Evolutionary conservation across 129 eudicot species (phyloP), one percentile per base, ranked within the genome.

Genomic region (Silybum marianum): DNA sequence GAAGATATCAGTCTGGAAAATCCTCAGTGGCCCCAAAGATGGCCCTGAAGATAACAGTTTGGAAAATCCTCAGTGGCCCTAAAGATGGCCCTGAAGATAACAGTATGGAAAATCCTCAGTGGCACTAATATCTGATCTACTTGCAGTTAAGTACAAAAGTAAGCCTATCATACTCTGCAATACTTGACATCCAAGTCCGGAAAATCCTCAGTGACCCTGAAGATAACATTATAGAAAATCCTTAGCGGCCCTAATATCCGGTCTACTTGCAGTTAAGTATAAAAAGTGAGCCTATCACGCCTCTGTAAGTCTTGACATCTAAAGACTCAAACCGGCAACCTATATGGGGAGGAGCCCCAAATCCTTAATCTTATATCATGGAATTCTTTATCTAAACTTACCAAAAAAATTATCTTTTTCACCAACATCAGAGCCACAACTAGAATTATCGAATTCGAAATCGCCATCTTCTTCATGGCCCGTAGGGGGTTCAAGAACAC

Each of bases 401-500:
- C 99, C 75, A 66, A 92, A 86, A 69, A 80, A 84, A 39, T 88
- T 80, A 6, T 83, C 78, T 71, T 83, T 83, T 39, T 83, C 82
- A 22, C 78, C 86, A 72, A 84, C 85, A 78, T 93, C 94, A 21
- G 94, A 91, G 76, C 93, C 90, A 82, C 94, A 88, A 67, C 97
- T 95, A 44, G 94, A 91, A 81, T 88, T 84, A 78, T 89, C 90
- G 21, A 88, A 81, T 73, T 90, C 99, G 30, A 71, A 86, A 18
- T 90, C 98, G 6, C 88, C 92, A 73, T 95, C 99, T 82, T 90
- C 97, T 82, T 95, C 99, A 23, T 90, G 92, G 30, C 99, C 99
- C 2, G 99, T 95, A 6, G 99, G 99, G 19, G 92, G 98, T 83
- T 95, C 99, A 48, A 95, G 86, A 77, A 95, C 99, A 85, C 97